Evolutionary conservation across 2,329 filamentous ascomycete species (phyloP).

Genomic region (Penicillium sp.): DNA sequence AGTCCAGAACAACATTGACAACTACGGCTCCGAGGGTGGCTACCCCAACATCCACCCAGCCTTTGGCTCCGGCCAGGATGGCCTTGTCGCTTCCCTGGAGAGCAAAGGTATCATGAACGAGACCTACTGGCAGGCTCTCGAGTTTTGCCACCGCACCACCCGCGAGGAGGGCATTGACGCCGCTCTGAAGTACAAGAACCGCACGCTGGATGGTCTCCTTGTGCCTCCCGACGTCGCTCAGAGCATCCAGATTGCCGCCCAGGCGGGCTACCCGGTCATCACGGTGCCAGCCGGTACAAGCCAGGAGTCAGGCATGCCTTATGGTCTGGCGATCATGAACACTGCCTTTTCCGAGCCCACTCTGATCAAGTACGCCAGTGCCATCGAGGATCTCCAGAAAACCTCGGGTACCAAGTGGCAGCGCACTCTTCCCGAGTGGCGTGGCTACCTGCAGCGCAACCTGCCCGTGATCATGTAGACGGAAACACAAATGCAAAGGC

Average conservation of each 20-base stretch:
- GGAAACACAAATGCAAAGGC: too few species aligned
- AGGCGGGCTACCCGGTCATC: constrained; percentile 72
- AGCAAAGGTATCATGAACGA: constrained; percentile 61
- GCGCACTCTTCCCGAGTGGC: constrained; percentile 54
- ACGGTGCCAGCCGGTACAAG: constrained; percentile 64
- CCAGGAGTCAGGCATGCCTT: constrained; percentile 56
- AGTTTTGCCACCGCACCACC: constrained; percentile 57
- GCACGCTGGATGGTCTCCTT: constrained; percentile 60
- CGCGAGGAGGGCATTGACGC: constrained; percentile 68
- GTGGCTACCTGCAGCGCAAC: constrained; percentile 47
- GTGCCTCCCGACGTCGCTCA: constrained; percentile 68
- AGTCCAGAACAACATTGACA: constrained; percentile 61
- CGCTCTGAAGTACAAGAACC: constrained; percentile 52
- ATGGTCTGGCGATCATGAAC: constrained; percentile 58
- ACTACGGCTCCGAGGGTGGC: constrained; percentile 66
- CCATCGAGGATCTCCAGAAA: constrained; percentile 59
- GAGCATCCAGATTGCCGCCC: constrained; percentile 66
- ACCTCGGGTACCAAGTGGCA: constrained; percentile 45
- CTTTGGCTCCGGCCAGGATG: constrained; percentile 68
- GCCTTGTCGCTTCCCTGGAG: constrained; percentile 61
- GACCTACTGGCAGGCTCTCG: constrained; percentile 65
- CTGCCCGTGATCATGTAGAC: constrained; percentile 33
- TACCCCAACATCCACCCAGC: constrained; percentile 60
- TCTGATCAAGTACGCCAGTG: constrained; percentile 61
- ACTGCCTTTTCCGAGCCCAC: constrained; percentile 60